Evolutionary conservation across 2,329 filamentous ascomycete genomes (phyloP).

Genomic region (Sporothrix protearum): DNA sequence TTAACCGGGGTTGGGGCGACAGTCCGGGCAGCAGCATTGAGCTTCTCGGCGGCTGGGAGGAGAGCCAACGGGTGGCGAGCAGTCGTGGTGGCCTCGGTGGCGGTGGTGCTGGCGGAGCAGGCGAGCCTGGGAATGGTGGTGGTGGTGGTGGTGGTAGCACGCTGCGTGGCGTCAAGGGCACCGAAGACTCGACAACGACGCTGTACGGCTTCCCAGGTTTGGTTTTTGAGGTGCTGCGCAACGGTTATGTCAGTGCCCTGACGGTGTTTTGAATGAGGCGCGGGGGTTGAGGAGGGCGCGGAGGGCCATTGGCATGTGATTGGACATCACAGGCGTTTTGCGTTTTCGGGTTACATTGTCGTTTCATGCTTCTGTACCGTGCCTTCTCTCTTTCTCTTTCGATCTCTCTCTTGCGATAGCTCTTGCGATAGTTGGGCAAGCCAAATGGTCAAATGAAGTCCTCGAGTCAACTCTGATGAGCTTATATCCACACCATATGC

Average conservation of each 20-base stretch:
- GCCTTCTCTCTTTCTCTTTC: neutral
- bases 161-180: constrained; percentile 51
- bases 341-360: neutral
- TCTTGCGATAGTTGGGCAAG: too few relatives aligned
- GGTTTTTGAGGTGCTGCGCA: constrained; percentile 93
- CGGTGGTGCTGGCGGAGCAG: constrained; percentile 20
- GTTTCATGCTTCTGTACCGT: neutral
- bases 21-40: constrained; percentile 88
- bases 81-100: constrained; percentile 35
- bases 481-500: too few relatives aligned
- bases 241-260: constrained; percentile 81
- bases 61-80: constrained; percentile 33
- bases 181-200: constrained; percentile 66
- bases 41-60: constrained; percentile 80
- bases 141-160: constrained; percentile 38
- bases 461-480: too few relatives aligned
- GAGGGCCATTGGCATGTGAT: neutral
- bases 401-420: neutral
- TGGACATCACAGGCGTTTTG: neutral
- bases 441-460: too few relatives aligned
- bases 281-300: neutral
- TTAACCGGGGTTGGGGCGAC: constrained; percentile 88
- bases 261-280: constrained; percentile 69
- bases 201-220: constrained; percentile 91
- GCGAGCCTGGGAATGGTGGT: too few relatives aligned